Base-by-base conservation (phyloP, 768 basidiomycete genomes). In the Sutorius australiensis region DNA sequence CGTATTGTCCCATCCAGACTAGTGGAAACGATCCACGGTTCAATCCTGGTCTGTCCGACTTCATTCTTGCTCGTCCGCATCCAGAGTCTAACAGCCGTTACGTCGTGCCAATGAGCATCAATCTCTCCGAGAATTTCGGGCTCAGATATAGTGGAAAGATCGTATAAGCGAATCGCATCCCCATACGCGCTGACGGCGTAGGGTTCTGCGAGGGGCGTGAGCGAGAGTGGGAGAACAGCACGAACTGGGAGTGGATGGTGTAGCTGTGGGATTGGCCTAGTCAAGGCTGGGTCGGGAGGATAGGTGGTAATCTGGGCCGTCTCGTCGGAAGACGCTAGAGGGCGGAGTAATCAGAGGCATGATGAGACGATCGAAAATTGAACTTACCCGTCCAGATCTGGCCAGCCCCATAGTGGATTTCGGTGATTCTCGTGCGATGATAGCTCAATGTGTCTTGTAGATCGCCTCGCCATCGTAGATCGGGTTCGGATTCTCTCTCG, bases 81-180 rank as follows among this genome's bases (percentile, higher is more conserved):
- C 92, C 93, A 97, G 11, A 86, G 72, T 28, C 79, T 77, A 47
- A 98, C 70, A 5, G 80, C 82, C 5, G 82, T 88, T 14, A 98
- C 84, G 60, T 97, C 92, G 59, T 92, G 92, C 82, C 87, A 92
- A 64, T 98, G 95, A 6, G 82, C 94, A 59, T 97, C 90, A 11
- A 90, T 71, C 60, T 84, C 82, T 27, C 77, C 74, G n/a, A 93
- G 67, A 28, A 90, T 69, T 53, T 88, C 87, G 1, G 84, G 84
- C 58, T 85, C 83, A 24, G 83, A 77, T 21, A 78, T 73, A 2
- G 77, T 73, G 2, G 89, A 86, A 32, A 93, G 71, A 65, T 97
- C 91, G 61, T 84, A 98, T 21, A 88, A 73, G 30, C 88, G 80
- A 50, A 99, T 81, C 39, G 83, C 70, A 66, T 98, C 95, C 42